phyloP scores from a whole-genome alignment of 306 rosid genomes.

The Dryas octopetala region DNA sequence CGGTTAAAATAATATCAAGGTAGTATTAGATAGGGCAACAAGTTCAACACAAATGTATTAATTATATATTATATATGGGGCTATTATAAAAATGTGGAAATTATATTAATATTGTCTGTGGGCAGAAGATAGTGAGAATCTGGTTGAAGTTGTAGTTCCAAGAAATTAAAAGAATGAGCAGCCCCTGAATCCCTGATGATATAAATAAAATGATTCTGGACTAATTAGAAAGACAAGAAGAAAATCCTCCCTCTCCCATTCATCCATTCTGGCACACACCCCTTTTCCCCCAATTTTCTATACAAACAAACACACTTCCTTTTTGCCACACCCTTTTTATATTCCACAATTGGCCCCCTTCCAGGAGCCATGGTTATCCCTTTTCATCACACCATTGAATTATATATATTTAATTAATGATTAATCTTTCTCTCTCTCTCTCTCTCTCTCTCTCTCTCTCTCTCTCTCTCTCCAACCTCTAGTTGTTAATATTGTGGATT shows the following conservation, averaged over 20 bases:
- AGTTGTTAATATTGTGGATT: background rate
- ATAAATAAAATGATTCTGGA: constrained; percentile 44
- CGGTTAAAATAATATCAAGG: no score
- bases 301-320: constrained; percentile 25
- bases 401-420: constrained; percentile 7
- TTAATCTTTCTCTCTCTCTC: constrained; percentile 14
- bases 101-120: no score
- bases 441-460: background rate
- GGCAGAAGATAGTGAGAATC: constrained; percentile 14
- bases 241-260: constrained; percentile 53
- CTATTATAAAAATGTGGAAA: no score
- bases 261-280: constrained; percentile 53
- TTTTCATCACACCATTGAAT: constrained; percentile 26
- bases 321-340: constrained; percentile 36
- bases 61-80: no score
- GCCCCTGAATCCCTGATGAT: constrained; percentile 20
- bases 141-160: constrained; percentile 20
- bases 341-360: constrained; percentile 30
- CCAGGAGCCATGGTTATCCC: constrained; percentile 46
- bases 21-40: background rate
- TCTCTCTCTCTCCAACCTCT: no score
- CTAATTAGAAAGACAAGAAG: constrained; percentile 70
- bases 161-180: constrained; percentile 28
- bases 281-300: constrained; percentile 39
- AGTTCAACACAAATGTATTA: background rate